A percentile compares a stretch with the other conserved stretches of the same genome.
Conservation (phyloP, 2,329 filamentous ascomycete species). For the Botryotinia convoluta region DNA sequence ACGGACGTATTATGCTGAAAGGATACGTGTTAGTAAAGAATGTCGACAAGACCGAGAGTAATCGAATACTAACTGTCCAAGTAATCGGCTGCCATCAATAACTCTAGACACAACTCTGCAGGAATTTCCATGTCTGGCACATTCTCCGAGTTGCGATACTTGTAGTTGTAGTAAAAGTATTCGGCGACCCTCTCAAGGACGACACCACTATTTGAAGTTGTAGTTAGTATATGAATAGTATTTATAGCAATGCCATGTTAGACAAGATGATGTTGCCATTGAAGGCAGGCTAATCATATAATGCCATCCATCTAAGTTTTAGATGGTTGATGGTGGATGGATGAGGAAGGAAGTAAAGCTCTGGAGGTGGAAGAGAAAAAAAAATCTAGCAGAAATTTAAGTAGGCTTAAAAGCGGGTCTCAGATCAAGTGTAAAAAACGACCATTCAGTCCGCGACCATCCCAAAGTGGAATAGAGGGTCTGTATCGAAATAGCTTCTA, state of each 20-base stretch:
- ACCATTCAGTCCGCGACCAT: constrained; percentile 37
- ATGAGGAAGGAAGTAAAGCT: neutral
- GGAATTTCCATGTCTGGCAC: constrained; percentile 80
- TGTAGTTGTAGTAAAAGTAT: constrained; percentile 81
- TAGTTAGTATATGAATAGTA: constrained; percentile 5
- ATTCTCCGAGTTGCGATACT: constrained; percentile 65
- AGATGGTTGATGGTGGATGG: neutral
- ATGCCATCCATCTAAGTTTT: neutral
- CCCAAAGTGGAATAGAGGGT: constrained; percentile 33
- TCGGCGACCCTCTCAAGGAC: constrained; percentile 79
- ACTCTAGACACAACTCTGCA: constrained; percentile 72
- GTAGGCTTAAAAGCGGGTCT: constrained; percentile 38
- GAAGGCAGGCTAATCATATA: neutral
- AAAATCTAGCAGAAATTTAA: neutral
- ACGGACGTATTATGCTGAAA: neutral
- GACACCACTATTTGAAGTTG: constrained; percentile 52
- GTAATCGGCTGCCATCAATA: constrained; percentile 76
- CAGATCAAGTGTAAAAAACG: constrained; percentile 64
- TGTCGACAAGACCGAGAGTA: neutral
- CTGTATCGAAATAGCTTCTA: constrained; percentile 35
- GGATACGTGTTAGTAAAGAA: constrained; percentile 2
- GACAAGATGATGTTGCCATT: neutral
- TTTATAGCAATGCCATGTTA: constrained; percentile 13
- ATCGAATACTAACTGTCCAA: constrained; percentile 52
- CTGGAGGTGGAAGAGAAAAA: neutral